Evolutionary conservation across 202 grass and related monocot species (phyloP).

Genomic region (Setaria viridis): DNA sequence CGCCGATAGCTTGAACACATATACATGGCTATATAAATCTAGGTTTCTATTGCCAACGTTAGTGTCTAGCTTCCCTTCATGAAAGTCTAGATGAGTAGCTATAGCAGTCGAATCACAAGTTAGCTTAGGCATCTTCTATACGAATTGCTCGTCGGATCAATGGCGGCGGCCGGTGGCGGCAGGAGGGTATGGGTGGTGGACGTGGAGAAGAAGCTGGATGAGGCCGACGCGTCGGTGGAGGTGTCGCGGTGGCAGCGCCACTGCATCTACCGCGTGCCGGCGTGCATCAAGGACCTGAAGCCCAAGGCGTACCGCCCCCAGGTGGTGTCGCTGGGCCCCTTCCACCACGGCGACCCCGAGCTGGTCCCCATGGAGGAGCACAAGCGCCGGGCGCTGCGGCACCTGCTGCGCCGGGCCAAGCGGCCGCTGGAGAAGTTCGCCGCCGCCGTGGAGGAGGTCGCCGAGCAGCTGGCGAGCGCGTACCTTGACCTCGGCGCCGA

Average conservation of each 20-base stretch:
- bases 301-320: constrained; percentile 73
- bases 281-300: constrained; percentile 69
- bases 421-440: constrained; percentile 53
- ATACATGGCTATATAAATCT: constrained; percentile 9
- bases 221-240: constrained; percentile 50
- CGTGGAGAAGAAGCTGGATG: constrained; percentile 47
- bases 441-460: constrained; percentile 50
- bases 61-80: background rate
- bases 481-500: constrained; percentile 59
- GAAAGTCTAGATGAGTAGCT: background rate
- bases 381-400: constrained; percentile 74
- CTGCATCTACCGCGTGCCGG: constrained; percentile 73
- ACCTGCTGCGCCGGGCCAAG: constrained; percentile 64
- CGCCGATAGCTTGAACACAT: background rate
- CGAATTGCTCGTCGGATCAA: background rate
- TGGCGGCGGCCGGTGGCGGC: background rate
- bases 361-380: constrained; percentile 81
- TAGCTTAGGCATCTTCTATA: background rate
- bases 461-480: constrained; percentile 47
- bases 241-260: constrained; percentile 58
- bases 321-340: constrained; percentile 77
- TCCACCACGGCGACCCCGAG: constrained; percentile 61
- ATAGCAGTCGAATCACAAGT: background rate
- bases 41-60: background rate
- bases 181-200: constrained; percentile 60